Evolutionary conservation across 1,284 basidiomycete species (phyloP).

Genomic region (Puccinia polysora): DNA sequence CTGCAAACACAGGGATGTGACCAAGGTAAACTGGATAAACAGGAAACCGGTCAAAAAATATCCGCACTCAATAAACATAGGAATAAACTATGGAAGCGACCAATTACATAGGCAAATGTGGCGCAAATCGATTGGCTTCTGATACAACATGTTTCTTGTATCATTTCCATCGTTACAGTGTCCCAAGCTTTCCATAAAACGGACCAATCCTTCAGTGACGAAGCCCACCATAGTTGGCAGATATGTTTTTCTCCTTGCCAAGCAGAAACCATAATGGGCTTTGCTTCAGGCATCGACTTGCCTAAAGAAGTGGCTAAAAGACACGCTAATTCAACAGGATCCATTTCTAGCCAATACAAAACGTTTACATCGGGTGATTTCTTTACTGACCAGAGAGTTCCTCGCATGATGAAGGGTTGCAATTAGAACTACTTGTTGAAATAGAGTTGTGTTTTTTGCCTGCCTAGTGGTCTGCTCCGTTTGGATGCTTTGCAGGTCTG

Average conservation of each 20-base stretch:
- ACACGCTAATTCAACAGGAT: too few relatives aligned
- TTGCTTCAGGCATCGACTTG: too few relatives aligned
- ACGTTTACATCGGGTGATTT: too few relatives aligned
- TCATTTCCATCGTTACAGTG: slow-evolving; percentile 78
- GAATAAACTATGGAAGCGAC: background rate
- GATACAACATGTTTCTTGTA: slow-evolving; percentile 73
- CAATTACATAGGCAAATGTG: slow-evolving; percentile 63
- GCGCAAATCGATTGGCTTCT: slow-evolving; percentile 87
- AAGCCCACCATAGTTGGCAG: background rate
- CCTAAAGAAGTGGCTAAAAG: too few relatives aligned
- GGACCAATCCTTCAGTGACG: slow-evolving; percentile 67
- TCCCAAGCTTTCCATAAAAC: slow-evolving; percentile 87
- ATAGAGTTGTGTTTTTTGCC: slow-evolving; percentile 24
- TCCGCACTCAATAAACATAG: background rate
- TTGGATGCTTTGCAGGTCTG: background rate
- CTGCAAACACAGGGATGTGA: slow-evolving; percentile 76
- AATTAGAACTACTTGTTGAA: too few relatives aligned
- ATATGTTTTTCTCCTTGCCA: too few relatives aligned
- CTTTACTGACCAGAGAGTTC: too few relatives aligned
- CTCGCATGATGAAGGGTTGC: too few relatives aligned
- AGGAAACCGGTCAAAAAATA: background rate
- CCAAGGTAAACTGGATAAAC: slow-evolving; percentile 73
- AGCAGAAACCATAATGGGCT: too few relatives aligned
- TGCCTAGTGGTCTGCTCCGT: slow-evolving; percentile 49
- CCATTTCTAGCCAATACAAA: too few relatives aligned